Evolutionary conservation across 139 green algal genomes (phyloP), one percentile per base, ranked within the genome.

Genomic region (Auxenochlorella protothecoides): DNA sequence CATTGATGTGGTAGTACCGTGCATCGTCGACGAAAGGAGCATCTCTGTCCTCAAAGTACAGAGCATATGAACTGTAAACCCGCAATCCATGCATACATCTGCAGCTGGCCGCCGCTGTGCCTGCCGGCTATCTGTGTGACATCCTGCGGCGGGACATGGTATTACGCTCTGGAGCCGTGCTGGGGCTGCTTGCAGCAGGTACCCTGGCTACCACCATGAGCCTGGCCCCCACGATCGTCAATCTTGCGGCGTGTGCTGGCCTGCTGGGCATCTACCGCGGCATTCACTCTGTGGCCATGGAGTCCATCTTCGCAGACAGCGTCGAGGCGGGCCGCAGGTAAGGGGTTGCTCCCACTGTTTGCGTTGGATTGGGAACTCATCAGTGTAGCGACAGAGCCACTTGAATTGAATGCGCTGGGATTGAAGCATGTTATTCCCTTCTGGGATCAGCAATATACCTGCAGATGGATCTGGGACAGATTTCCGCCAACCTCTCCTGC

Each of bases 291-390:
- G 16, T 65, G 27, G 69, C 70, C 0, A 6, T 73, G 66, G 70
- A 80, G 44, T 65, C 70, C 12, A 70, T 77, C 6, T 77, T 77
- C 68, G 76, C 81, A 55, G 81, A 86, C 55, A 80, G 67, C 5
- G 67, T 85, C 4, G 44, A 14, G 7, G 27, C 59, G 0, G 81
- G 81, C 2, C 59, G 68, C n/a, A 78, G 72, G 76, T 75, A 8
- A 44, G 27, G 27, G 27, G 27, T 44, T 44, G 27, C 27, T 44
- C 27, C 27, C 27, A 44, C 27, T 44, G 27, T 44, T 44, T 44
- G 27, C 27, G 27, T 44, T 44, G 27, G 27, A 44, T 44, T 44
- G 27, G 27, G 27, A 44, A 44, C 27, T 0, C 27, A 44, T 44
- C 27, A 44, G 27, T 44, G 27, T 44, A 44, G 27, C 27, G 27